Base-by-base conservation (phyloP, 1,284 basidiomycete genomes). In the Microbotryum violaceum region DNA sequence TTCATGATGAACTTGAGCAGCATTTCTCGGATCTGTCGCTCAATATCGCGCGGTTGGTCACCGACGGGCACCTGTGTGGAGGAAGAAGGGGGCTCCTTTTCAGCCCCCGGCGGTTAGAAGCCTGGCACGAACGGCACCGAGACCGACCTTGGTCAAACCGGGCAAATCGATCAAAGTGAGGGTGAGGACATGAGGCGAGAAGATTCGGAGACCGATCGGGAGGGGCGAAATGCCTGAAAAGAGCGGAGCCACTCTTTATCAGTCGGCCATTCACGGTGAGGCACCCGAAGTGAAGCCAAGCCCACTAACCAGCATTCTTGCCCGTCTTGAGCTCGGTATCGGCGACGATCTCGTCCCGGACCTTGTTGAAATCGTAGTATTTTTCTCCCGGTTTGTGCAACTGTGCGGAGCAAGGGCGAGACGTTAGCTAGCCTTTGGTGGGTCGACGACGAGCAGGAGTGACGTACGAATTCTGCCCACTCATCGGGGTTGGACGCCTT, bases 271-370 rank as follows among this genome's bases (percentile, higher is more conserved):
- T 29, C 33, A 49, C 25, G 37, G 33, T 45, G 50, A 31, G 12
- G n/a, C 31, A 10, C 29, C 37, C 8, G 16, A 10, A 18, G 27
- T 31, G 33, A 27, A 25, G 27, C 48, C 25, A 27, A 25, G 27
- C 48, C 25, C 3, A 71, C 77, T 65, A 66, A 81, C 81, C 78
- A 57, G 92, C 93, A 74, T 97, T 97, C 77, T 89, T 89, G 63
- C 94, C 94, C 0, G 94, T 98, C 83, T 97, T 97, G 63, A 89
- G 88, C 74, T 97, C 94, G 1, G 94, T 98, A 75, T 98, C 94
- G 64, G 87, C 85, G 42, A 97, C 83, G 71, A 98, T 98, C 78
- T 98, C 94, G 53, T 89, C 89, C 66, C 93, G 82, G 74, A 97
- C 96, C 81, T 96, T 94, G 79, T 85, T 81, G 78, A 98, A 98